Evolutionary conservation across 495 filamentous ascomycete genomes (phyloP).

Genomic region (Neurospora terricola): DNA sequence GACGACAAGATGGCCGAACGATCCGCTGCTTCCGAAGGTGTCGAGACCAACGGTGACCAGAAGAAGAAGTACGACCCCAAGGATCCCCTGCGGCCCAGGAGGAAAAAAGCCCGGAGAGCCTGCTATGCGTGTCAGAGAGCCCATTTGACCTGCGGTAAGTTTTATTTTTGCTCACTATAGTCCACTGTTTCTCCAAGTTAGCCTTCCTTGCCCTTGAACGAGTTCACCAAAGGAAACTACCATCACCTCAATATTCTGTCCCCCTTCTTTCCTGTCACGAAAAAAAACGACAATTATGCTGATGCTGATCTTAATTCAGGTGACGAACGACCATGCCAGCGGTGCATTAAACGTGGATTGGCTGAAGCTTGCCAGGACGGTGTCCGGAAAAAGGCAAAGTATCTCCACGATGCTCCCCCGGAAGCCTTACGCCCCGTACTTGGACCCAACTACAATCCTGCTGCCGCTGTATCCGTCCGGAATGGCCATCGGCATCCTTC

Average conservation of each 20-base stretch:
- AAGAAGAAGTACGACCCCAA: conserved; percentile 64
- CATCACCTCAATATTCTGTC: not conserved
- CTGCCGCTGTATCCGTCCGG: conserved; percentile 23
- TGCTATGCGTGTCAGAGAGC: conserved; percentile 96
- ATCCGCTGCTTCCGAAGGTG: conserved; percentile 32
- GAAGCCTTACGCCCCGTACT: conserved; percentile 51
- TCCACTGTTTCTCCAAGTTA: not conserved
- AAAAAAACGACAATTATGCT: not conserved
- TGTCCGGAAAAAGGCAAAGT: conserved; percentile 97
- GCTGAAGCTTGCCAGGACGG: conserved; percentile 89
- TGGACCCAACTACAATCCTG: conserved; percentile 44
- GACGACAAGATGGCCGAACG: conserved; percentile 51
- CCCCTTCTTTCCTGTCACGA: not conserved
- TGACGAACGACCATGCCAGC: conserved; percentile 80
- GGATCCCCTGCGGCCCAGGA: conserved; percentile 74
- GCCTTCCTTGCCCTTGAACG: not conserved
- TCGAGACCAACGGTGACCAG: conserved; percentile 34
- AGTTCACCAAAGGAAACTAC: not conserved
- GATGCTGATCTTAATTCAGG: conserved; percentile 22
- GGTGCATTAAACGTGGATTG: conserved; percentile 88
- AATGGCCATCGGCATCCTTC: conserved; percentile 23
- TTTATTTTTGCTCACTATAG: conserved; percentile 11
- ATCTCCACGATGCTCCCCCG: conserved; percentile 88
- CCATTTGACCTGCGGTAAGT: conserved; percentile 94
- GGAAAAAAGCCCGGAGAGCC: conserved; percentile 92